Base-by-base conservation (phyloP, 2,329 filamentous ascomycete species). In the Aspergillus chevalieri region DNA sequence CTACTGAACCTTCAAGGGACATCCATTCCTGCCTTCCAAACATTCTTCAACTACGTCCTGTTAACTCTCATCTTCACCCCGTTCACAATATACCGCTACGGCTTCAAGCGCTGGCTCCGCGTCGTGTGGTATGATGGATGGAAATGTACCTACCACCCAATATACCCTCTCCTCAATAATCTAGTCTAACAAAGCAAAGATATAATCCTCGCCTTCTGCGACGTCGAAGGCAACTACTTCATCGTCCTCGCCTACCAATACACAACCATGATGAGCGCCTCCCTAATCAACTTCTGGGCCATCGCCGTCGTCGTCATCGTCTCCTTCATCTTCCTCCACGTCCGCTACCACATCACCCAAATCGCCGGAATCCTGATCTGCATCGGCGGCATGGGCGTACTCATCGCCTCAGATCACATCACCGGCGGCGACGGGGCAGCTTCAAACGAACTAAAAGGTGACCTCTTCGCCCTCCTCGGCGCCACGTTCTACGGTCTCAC, bases 231-330 rank as follows among this genome's bases (percentile, higher is more conserved):
- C 53, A 98, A 98, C 74, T 98, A 96, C 77, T 97, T 97, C 67
- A 91, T 91, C 62, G 92, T 98, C 46, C 79, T 96, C 45, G 93
- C 92, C 4, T 98, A 97, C 75, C 81, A 86, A 52, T 84, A 94
- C 76, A 95, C 92, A 48, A 96, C 91, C 63, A 86, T 96, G 60
- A 79, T 97, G 44, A 93, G 87, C 17, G 90, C 90, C 14, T 91
- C 97, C 77, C 80, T 98, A 47, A 89, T 98, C 74, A 96, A 96
- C 78, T 97, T 97, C 75, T 97, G 92, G 92, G 88, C 91, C 60
- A 97, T 98, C 58, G 88, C 95, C 46, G 84, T 92, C 54, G 93
- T 98, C 19, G 89, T 97, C 17, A 65, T 87, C 53, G 74, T 96
- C 57, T 95, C 89, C 24, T 91, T 95, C 72, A 57, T 84, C 55